Evolutionary conservation across 352 stramenopile species (phyloP).

Genomic region (Globisporangium paddicum): DNA sequence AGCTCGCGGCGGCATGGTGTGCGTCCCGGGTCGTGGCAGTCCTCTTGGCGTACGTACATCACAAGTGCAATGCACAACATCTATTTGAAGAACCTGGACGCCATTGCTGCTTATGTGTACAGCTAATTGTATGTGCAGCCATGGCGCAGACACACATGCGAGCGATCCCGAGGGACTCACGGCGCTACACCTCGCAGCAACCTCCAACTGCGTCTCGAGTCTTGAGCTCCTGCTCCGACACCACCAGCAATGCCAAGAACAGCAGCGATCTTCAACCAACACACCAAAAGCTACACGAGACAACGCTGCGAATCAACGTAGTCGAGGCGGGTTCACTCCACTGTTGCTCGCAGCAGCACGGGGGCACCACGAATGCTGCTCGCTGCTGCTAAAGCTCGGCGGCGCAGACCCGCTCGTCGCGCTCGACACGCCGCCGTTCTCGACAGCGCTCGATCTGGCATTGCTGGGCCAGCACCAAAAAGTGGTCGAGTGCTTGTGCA

Average conservation of each 20-base stretch:
- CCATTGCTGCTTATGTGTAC: background rate
- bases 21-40: conserved; percentile 5
- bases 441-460: conserved; percentile 15
- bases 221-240: conserved; percentile 7
- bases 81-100: too few species aligned
- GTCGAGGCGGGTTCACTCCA: conserved; percentile 13
- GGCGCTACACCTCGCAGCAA: conserved; percentile 13
- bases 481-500: conserved; percentile 4
- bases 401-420: conserved; percentile 8
- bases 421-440: conserved; percentile 9
- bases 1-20: conserved; percentile 15
- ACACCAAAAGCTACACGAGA: background rate
- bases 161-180: conserved; percentile 12
- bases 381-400: conserved; percentile 8
- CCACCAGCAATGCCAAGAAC: background rate
- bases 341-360: conserved; percentile 9
- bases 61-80: too few species aligned
- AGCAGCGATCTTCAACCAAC: background rate
- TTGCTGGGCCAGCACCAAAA: conserved; percentile 10
- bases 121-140: background rate
- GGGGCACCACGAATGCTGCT: conserved; percentile 7
- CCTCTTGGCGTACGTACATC: conserved; percentile 11
- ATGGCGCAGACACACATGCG: conserved; percentile 3
- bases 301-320: conserved; percentile 1
- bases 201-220: conserved; percentile 2